Conservation (phyloP, 805 yeast species). For the Kodamaea nitidulidarum region DNA sequence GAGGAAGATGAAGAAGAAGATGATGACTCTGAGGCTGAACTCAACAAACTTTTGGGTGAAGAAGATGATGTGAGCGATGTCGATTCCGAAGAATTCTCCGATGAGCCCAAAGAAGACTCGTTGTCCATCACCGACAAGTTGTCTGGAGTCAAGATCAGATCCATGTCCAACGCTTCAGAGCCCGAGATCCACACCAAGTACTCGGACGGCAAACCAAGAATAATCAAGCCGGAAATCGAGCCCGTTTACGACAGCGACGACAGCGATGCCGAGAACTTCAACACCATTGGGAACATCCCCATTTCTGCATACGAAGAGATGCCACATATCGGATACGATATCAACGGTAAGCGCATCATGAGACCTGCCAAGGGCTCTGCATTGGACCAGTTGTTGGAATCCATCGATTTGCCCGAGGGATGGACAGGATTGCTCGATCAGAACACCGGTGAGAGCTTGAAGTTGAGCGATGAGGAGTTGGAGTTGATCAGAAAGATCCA, state of each 20-base stretch:
- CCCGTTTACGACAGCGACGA: conserved; percentile 96
- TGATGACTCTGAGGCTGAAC: conserved; percentile 43
- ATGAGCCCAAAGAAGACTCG: conserved; percentile 49
- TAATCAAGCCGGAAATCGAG: conserved; percentile 82
- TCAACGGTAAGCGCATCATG: conserved; percentile 97
- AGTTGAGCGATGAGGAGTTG: conserved; percentile 80
- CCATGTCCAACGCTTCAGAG: conserved; percentile 36
- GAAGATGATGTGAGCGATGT: conserved; percentile 44
- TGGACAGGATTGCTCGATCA: conserved; percentile 97
- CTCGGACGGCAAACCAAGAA: conserved; percentile 78
- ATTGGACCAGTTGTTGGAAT: conserved; percentile 80
- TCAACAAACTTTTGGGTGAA: conserved; percentile 55
- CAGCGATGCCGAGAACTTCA: conserved; percentile 71
- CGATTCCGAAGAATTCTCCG: conserved; percentile 46
- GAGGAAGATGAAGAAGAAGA: conserved; percentile 17
- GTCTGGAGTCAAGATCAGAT: conserved; percentile 50
- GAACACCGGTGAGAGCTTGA: conserved; percentile 79
- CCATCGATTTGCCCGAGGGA: conserved; percentile 93
- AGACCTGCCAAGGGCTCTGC: conserved; percentile 98
- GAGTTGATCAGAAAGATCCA: conserved; percentile 85
- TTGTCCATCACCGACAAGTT: conserved; percentile 52
- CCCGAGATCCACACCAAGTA: conserved; percentile 41
- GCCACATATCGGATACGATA: conserved; percentile 96
- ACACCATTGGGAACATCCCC: conserved; percentile 93
- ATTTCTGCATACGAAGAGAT: conserved; percentile 90